Conservation (phyloP, 345 rosid genomes). For the Arabidopsis suecica region DNA sequence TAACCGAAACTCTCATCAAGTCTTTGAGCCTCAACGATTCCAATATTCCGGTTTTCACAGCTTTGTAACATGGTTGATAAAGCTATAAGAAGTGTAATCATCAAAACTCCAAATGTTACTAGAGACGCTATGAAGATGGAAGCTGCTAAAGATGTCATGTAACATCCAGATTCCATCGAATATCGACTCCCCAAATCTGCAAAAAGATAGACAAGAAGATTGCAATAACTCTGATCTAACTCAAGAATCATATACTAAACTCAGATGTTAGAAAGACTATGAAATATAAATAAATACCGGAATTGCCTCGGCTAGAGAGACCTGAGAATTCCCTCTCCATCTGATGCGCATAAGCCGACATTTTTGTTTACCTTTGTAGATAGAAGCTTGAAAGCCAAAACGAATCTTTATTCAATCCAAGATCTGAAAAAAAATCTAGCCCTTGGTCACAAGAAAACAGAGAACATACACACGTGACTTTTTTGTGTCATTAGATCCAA, state of each 20-base stretch:
- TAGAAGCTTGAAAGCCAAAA: slow-evolving; percentile 4
- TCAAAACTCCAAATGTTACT: slow-evolving; percentile 61
- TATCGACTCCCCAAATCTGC: slow-evolving; percentile 66
- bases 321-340: slow-evolving; percentile 77
- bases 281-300: slow-evolving; percentile 53
- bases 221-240: slow-evolving; percentile 10
- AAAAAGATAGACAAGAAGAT: slow-evolving; percentile 1
- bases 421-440: slow-evolving; percentile 23
- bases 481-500: slow-evolving; percentile 11
- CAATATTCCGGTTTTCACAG: slow-evolving; percentile 58
- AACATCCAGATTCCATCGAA: slow-evolving; percentile 71
- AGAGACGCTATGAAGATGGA: slow-evolving; percentile 69
- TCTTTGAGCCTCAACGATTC: slow-evolving; percentile 52
- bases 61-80: slow-evolving; percentile 75
- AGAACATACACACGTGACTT: slow-evolving; percentile 35
- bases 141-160: slow-evolving; percentile 77
- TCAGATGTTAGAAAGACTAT: background rate
- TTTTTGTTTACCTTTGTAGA: slow-evolving; percentile 31
- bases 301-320: slow-evolving; percentile 67
- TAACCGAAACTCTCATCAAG: slow-evolving; percentile 47
- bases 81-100: slow-evolving; percentile 63
- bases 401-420: slow-evolving; percentile 26
- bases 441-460: slow-evolving; percentile 37
- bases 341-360: slow-evolving; percentile 80
- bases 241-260: slow-evolving; percentile 24